Base-by-base conservation (phyloP, 495 filamentous ascomycete genomes). In the Letharia lupina region DNA sequence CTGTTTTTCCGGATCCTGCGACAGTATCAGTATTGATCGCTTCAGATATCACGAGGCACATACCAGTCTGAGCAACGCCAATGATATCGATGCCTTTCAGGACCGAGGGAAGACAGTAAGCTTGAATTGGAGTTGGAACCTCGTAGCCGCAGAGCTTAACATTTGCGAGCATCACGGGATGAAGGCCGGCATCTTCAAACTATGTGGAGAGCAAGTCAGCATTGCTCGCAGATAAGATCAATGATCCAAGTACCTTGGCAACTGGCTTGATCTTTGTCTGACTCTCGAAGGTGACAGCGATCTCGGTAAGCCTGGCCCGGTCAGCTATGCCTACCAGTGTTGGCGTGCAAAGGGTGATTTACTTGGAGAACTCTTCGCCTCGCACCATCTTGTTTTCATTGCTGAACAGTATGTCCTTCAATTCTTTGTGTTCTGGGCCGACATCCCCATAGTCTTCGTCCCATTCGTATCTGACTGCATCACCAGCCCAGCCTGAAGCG, bases 1-100 rank as follows among this genome's bases (percentile, higher is more conserved):
- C 94, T 2, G 94, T 98, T 79, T 98, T 98, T 64, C 94, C 94
- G 48, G 93, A 96, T 33, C 94, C 93, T 98, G 64, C 11, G 18
- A 57, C 20, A 9, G n/a, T 13, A 20, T 61, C 13, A 50, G 57
- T 3, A 13, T 11, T 40, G 28, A 31, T 62, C 44, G 35, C 48
- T 40, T 33, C 13, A 35, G 13, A 5, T 10, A 37, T 4, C 28
- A 20, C 47, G 57, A 6, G 56, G 23, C 9, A 79, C 85, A 74
- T 77, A 96, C 93, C 94, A 50, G 94, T 98, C 74, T 97, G 93
- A 9, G 94, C 91, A 70, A 91, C 86, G 3, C 84, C 93, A 65
- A 98, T 87, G 56, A 98, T 73, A 72, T 98, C 94, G 67, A 87
- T 80, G 9, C 87, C 86, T 44, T 82, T 74, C 12, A 86, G 71